These are phyloP conservation scores for Hypomyces perniciosus DNA, from an alignment of 2,329 filamentous ascomycete species.

Conservation along the genomic window DNA sequence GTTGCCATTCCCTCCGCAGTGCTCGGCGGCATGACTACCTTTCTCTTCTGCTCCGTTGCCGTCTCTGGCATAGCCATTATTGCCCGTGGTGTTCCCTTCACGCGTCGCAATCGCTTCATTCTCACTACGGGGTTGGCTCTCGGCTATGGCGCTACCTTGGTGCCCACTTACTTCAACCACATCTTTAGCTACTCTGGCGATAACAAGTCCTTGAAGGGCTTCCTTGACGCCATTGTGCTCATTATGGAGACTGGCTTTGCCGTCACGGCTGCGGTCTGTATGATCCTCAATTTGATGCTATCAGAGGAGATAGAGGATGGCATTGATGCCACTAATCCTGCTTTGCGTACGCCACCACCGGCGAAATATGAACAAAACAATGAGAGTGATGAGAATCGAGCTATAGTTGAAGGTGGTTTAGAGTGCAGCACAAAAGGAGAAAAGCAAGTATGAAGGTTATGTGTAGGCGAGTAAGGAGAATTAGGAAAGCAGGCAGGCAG, in stretches of 20 bases:
- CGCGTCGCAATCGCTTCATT: slow-evolving; percentile 75
- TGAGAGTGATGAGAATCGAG: slow-evolving; percentile 11
- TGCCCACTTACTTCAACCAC: slow-evolving; percentile 60
- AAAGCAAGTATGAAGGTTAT: slow-evolving; percentile 1
- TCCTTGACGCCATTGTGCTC: slow-evolving; percentile 67
- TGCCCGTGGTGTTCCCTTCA: slow-evolving; percentile 62
- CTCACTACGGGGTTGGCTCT: slow-evolving; percentile 68
- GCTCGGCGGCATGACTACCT: slow-evolving; percentile 70
- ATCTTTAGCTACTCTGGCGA: slow-evolving; percentile 68
- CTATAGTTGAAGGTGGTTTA: neutral
- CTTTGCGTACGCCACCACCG: slow-evolving; percentile 10
- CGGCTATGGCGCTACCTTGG: slow-evolving; percentile 64
- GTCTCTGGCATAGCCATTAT: slow-evolving; percentile 75
- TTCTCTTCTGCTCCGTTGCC: slow-evolving; percentile 71
- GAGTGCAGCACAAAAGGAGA: neutral
- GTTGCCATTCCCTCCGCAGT: slow-evolving; percentile 66
- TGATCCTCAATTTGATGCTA: slow-evolving; percentile 67
- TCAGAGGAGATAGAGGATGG: slow-evolving; percentile 68
- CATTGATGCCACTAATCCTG: slow-evolving; percentile 19
- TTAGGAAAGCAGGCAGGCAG: neutral
- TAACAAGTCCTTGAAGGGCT: slow-evolving; percentile 63
- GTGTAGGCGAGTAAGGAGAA: neutral
- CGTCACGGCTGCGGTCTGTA: slow-evolving; percentile 65
- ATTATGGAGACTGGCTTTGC: slow-evolving; percentile 72
- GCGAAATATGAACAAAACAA: slow-evolving; percentile 20